Conservation (phyloP, 2,329 filamentous ascomycete species). For the Cladosporium velox region DNA sequence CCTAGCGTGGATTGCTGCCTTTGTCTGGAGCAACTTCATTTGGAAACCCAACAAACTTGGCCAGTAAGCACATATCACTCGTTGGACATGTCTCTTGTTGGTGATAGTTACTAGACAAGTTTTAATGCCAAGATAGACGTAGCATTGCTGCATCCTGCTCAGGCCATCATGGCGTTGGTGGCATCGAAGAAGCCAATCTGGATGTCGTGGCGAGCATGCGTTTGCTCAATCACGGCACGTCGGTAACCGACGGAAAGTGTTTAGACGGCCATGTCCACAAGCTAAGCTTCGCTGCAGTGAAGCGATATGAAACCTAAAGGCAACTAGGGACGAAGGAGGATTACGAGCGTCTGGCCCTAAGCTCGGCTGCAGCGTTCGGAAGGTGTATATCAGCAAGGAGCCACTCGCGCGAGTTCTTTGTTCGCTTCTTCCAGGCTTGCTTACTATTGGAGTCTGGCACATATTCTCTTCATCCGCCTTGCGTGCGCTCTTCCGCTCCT, state of each 20-base stretch:
- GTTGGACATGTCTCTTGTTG: neutral
- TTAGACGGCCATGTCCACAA: neutral
- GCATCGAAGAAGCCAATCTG: neutral
- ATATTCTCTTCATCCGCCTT: neutral
- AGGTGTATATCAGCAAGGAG: conserved; percentile 4
- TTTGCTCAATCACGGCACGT: neutral
- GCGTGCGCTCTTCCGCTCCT: neutral
- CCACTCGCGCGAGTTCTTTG: neutral
- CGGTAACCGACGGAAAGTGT: conserved; percentile 7
- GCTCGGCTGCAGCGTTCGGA: conserved; percentile 6
- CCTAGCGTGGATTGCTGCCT: neutral
- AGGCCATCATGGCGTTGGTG: neutral
- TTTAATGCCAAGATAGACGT: neutral
- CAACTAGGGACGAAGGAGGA: neutral
- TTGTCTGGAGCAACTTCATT: conserved; percentile 14
- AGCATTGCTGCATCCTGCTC: neutral
- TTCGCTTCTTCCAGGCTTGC: neutral
- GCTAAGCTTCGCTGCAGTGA: conserved; percentile 13
- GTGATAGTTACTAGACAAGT: neutral
- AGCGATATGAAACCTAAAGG: conserved; percentile 20
- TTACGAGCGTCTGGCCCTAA: neutral
- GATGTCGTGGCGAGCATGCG: neutral
- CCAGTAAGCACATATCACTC: conserved; percentile 5
- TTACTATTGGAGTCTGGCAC: neutral
- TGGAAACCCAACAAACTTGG: conserved; percentile 2